Evolutionary conservation across 768 basidiomycete species (phyloP), one percentile per base, ranked within the genome.

Genomic region (Dioszegia aurantiaca): DNA sequence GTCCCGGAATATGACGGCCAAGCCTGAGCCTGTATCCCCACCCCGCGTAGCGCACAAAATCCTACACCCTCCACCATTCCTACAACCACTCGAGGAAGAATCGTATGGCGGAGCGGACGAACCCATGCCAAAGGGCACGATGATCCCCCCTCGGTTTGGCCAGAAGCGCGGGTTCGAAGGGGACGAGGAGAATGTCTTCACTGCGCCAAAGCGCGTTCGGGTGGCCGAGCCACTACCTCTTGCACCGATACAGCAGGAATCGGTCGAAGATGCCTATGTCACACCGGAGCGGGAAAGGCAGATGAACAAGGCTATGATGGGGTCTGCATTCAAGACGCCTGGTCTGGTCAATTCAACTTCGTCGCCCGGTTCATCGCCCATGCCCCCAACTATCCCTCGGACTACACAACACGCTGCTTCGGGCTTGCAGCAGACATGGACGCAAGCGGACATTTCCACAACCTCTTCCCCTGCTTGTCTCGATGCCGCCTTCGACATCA

Each of bases 321-420:
- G 44, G 42, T 63, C 66, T 19, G 61, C 62, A 4, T 69, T 69
- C 66, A 69, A 68, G 44, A 72, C 70, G 12, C 70, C 70, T 12
- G 70, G 66, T 16, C 49, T 72, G 31, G 64, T 72, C 49, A 64
- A 69, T 37, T 60, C 68, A 2, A 61, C 68, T 9, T 72, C 70
- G 36, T 69, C 68, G 4, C 70, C 70, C 23, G 66, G 65, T 14
- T 72, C 70, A 26, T 72, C 70, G 17, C 70, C 70, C 11, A 72
- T 72, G 70, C 70, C 70, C 6, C 58, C 58, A 3, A 69, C 70
- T 1, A 60, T 69, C 36, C 58, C 58, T n/a, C 65, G 70, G 16
- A 26, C 37, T 9, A 41, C 31, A 16, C 58, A 68, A 3, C 68
- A 67, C 47, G 59, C 67, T 31, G 68, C 70, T 1, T 65, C 63